These are phyloP conservation scores for Vaccinium macrocarpon DNA, from an alignment of 148 eudicot genomes.

Conservation along the genomic window DNA sequence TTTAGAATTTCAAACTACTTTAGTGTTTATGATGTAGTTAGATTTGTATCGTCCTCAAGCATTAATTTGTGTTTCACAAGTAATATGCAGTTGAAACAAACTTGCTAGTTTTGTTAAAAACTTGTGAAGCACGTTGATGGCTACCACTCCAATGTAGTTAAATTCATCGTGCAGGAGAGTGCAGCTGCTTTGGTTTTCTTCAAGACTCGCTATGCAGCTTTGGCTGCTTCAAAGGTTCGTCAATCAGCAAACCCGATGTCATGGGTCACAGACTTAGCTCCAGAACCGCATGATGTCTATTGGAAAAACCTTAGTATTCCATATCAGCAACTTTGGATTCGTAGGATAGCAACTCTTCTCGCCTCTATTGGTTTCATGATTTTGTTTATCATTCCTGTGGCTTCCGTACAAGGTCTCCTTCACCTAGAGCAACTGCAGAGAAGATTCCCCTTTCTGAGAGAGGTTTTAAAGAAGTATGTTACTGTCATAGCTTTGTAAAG, in stretches of 20 bases:
- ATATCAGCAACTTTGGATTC: conserved; percentile 79
- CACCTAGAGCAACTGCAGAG: conserved; percentile 50
- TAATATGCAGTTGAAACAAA: background rate
- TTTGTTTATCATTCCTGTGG: conserved; percentile 67
- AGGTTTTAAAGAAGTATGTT: conserved; percentile 41
- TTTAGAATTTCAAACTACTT: background rate
- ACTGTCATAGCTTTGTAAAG: conserved; percentile 5
- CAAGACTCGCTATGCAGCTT: conserved; percentile 84
- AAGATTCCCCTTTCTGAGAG: conserved; percentile 57
- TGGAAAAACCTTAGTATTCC: conserved; percentile 88
- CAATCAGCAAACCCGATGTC: conserved; percentile 82
- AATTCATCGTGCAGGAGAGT: conserved; percentile 61
- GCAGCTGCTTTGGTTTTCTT: conserved; percentile 86
- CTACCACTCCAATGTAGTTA: background rate
- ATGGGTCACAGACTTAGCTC: conserved; percentile 85
- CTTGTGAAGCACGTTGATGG: background rate
- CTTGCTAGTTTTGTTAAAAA: background rate
- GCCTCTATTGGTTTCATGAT: conserved; percentile 61
- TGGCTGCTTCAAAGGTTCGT: conserved; percentile 63
- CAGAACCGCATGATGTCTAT: conserved; percentile 78
- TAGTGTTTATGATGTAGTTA: no score
- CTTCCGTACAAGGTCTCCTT: conserved; percentile 76
- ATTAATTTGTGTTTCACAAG: background rate
- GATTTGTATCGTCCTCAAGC: conserved; percentile 3
- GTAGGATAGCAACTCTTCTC: conserved; percentile 58